Conservation (phyloP, 169 alveolate species). For the Plasmodium fragile region DNA sequence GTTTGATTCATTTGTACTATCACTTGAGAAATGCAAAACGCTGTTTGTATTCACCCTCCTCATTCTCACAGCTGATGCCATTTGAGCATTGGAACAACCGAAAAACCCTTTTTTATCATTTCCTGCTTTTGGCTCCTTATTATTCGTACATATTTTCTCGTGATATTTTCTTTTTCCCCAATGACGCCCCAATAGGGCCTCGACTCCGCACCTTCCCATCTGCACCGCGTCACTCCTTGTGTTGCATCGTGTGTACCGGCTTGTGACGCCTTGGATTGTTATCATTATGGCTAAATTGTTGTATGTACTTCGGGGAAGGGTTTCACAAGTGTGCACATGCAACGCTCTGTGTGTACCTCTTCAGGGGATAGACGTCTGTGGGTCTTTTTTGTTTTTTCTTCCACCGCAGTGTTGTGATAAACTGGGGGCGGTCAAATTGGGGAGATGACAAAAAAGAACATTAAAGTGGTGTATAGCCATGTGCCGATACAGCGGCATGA, state of each 20-base stretch:
- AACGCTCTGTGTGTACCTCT: background rate
- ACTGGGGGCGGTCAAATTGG: background rate
- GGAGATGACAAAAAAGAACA: background rate
- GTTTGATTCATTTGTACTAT: constrained; percentile 20
- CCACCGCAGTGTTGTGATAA: background rate
- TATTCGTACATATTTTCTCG: constrained; percentile 8
- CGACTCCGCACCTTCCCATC: background rate
- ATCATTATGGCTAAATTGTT: background rate
- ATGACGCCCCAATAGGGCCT: background rate
- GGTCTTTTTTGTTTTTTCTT: background rate
- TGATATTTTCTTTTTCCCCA: background rate
- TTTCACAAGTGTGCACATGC: background rate
- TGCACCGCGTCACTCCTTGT: background rate
- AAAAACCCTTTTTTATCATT: constrained; percentile 23
- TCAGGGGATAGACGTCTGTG: background rate
- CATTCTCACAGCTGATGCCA: background rate
- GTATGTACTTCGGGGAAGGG: background rate
- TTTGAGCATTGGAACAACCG: background rate
- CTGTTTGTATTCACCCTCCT: background rate
- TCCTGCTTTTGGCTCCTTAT: constrained; percentile 4
- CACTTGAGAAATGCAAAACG: constrained; percentile 26
- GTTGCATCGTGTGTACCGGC: background rate
- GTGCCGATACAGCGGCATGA: background rate
- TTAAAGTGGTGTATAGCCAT: background rate
- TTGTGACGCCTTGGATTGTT: background rate